Evolutionary conservation across 2,329 filamentous ascomycete genomes (phyloP).

Genomic region (Fusarium xylarioides): DNA sequence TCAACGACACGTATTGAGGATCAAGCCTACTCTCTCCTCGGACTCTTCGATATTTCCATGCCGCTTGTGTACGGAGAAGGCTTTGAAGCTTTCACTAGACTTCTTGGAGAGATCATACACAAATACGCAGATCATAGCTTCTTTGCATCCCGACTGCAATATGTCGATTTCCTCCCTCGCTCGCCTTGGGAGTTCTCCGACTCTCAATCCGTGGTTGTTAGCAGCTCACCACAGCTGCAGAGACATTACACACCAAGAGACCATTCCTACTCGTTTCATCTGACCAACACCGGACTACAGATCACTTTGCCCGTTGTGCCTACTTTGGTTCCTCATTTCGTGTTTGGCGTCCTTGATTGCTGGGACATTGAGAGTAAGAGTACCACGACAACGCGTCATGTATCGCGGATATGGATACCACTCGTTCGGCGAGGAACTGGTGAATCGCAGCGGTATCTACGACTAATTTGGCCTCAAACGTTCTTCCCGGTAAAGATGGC

Average conservation of each 20-base stretch:
- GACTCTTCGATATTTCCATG: neutral
- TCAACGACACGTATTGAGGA: neutral
- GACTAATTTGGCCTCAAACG: neutral
- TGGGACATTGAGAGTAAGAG: neutral
- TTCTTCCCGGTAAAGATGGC: neutral
- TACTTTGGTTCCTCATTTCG: neutral
- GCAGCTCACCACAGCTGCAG: neutral
- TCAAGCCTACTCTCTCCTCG: neutral
- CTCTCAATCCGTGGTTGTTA: neutral
- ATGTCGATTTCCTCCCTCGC: neutral
- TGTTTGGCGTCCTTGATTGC: neutral
- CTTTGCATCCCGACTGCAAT: neutral
- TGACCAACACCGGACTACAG: neutral
- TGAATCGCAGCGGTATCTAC: neutral
- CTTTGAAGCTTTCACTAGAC: rapidly evolving
- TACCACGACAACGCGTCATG: neutral
- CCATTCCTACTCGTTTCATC: neutral
- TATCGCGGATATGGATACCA: neutral
- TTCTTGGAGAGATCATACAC: rapidly evolving
- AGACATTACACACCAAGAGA: neutral
- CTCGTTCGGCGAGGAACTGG: neutral
- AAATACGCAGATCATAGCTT: neutral
- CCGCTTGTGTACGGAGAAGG: rapidly evolving
- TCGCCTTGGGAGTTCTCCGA: neutral
- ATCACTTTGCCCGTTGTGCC: neutral